Evolutionary conservation across 169 alveolate genomes (phyloP), one percentile per base, ranked within the genome.

Genomic region (Plasmodium knowlesi): DNA sequence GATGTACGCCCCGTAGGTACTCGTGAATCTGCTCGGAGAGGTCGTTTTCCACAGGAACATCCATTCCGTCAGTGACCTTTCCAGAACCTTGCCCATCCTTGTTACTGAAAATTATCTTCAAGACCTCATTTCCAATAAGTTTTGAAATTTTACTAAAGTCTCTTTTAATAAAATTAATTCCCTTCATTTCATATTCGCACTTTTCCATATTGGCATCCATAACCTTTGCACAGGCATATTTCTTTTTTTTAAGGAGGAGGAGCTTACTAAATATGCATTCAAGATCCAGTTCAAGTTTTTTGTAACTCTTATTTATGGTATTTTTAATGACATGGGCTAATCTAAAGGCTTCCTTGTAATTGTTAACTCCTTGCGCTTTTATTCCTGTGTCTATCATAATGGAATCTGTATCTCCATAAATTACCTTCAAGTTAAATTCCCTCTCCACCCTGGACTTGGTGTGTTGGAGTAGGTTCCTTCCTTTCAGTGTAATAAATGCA

Each of bases 391-490:
- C 98, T 57, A 99, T 98, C 99, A 99, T 99, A 81, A 99, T 97
- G n/a, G 99, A 99, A 94, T 99, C 99, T 22, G 99, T 99, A 94
- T 99, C 99, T n/a, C 99, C 99, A 94, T 99, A 99, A 16, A 99
- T 98, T 19, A 99, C 99, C 22, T 97, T 97, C 71, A 98, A 97
- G 71, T 97, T 96, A 30, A 97, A 96, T 57, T 96, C 98, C 5
- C 96, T 96, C 86, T 98, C 99, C 12, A 99, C 99, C 82, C 98
- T 98, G 28, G 96, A 97, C 74, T 98, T 98, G 0, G 99, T 98
- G 50, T 96, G 96, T 78, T 96, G 97, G 37, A 98, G 92, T 50
- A 96, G 84, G 82, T 74, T 91, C 50, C 98, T 82, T 8, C 98
- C 98, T 73, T 98, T 98, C 82, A 96, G 97, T 22, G 99, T 99